Base-by-base conservation (phyloP, 768 basidiomycete species). In the Lanmaoa rubissima region DNA sequence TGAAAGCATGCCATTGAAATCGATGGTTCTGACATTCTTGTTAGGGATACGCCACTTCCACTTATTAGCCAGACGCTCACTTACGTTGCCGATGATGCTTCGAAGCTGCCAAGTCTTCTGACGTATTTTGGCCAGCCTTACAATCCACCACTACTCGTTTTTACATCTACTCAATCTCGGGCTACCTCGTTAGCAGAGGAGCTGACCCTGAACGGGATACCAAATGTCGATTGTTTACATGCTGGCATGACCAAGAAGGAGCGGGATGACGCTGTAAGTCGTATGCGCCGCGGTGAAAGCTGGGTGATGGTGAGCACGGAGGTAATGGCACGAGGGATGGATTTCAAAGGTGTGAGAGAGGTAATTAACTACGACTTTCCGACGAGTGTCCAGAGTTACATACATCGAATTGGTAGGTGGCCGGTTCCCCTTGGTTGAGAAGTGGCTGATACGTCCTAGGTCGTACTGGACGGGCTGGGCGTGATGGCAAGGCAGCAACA, bases 301-400 rank as follows among this genome's bases (percentile, higher is more conserved):
- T 98, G 97, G 97, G 84, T 95, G 35, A 84, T 98, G 82, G 82
- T 99, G 45, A 92, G 88, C 61, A 99, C 97, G 24, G 97, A 99
- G 70, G 91, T 98, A 49, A 91, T 98, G 92, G 94, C 93, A 24
- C 83, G 97, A 63, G 97, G 97, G 4, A 94, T 99, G 88, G 97
- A 98, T 69, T 98, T 99, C 78, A 90, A 88, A 70, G 94, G 95
- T 11, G 85, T 96, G 50, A 79, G 86, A 56, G 91, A 98, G 67
- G 94, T 99, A 11, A 88, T 98, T 68, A 99, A 98, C 72, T 95
- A 91, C 65, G 96, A 98, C 74, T 98, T 98, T 73, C 97, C 97
- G 3, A 94, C 89, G 39, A 95, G 85, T 53, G 88, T 96, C 2
- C 94, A 96, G 71, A 94, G 91, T 66, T 99, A 99, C 67, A 83